Conservation (phyloP, 768 basidiomycete genomes). For the Pholiota molesta region DNA sequence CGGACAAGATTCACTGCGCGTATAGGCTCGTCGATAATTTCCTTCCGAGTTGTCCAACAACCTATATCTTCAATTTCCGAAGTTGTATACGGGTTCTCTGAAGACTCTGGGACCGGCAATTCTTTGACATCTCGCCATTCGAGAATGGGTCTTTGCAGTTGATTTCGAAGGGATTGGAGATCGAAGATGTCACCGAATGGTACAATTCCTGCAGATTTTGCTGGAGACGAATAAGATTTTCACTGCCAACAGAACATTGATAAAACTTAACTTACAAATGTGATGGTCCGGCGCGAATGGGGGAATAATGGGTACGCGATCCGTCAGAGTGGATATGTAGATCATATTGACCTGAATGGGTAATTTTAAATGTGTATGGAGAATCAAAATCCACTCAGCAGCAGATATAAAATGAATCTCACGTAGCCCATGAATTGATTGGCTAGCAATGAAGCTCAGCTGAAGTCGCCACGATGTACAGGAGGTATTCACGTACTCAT, state of each 20-base stretch:
- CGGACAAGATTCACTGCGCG: slow-evolving; percentile 28
- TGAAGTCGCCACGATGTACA: no score
- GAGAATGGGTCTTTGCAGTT: slow-evolving; percentile 41
- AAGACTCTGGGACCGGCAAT: slow-evolving; percentile 21
- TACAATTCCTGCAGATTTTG: slow-evolving; percentile 27
- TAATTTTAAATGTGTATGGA: background rate
- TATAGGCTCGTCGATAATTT: slow-evolving; percentile 20
- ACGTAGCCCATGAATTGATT: slow-evolving; percentile 38
- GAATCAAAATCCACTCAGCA: background rate
- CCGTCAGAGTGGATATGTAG: slow-evolving; percentile 46
- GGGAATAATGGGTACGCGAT: slow-evolving; percentile 50
- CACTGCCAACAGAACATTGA: background rate
- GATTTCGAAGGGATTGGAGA: slow-evolving; percentile 36
- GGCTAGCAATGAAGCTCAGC: slow-evolving; percentile 19
- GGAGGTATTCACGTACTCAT: slow-evolving; percentile 38
- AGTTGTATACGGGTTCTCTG: slow-evolving; percentile 20
- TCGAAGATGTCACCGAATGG: slow-evolving; percentile 50
- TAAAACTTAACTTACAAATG: slow-evolving; percentile 31
- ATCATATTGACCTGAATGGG: slow-evolving; percentile 45
- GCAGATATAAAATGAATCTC: background rate
- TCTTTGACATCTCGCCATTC: slow-evolving; percentile 55
- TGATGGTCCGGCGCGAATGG: slow-evolving; percentile 48
- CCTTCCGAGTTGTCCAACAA: slow-evolving; percentile 34
- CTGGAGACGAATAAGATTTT: slow-evolving; percentile 23
- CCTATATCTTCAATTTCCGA: slow-evolving; percentile 26